A percentile compares a stretch with the other conserved stretches of the same genome.
These are phyloP conservation scores for Podaxis rugospora DNA, from an alignment of 768 basidiomycete genomes.

Conservation along the genomic window DNA sequence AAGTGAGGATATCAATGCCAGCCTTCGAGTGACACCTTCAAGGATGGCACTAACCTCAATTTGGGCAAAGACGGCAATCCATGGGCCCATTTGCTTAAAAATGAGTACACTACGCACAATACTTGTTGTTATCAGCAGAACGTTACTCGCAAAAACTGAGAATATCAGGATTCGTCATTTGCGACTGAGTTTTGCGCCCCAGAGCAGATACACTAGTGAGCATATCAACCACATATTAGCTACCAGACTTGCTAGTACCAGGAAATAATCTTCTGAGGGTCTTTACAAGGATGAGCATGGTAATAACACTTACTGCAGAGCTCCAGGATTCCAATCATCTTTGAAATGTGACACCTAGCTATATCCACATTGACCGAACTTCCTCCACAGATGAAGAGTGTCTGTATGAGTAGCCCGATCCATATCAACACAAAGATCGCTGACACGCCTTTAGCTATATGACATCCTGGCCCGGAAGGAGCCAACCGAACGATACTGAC, in stretches of 20 bases:
- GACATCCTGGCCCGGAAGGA: slow-evolving; percentile 1
- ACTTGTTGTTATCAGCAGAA: slow-evolving; percentile 16
- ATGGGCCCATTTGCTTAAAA: neutral
- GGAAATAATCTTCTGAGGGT: neutral
- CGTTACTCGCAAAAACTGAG: slow-evolving; percentile 20
- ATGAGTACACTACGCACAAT: slow-evolving; percentile 17
- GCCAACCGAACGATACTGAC: slow-evolving; percentile 14
- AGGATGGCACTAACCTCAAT: slow-evolving; percentile 16
- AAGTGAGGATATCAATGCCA: neutral
- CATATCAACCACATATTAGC: slow-evolving; percentile 21
- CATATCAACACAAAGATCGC: slow-evolving; percentile 6
- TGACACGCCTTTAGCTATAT: slow-evolving; percentile 4
- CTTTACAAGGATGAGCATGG: neutral
- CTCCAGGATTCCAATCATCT: slow-evolving; percentile 1
- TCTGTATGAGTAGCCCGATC: slow-evolving; percentile 12
- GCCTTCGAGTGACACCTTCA: neutral
- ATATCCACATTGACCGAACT: neutral
- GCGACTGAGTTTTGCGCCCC: slow-evolving; percentile 16
- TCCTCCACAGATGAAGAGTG: slow-evolving; percentile 11
- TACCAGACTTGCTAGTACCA: slow-evolving; percentile 16
- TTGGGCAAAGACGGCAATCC: slow-evolving; percentile 8
- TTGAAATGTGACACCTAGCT: slow-evolving; percentile 2
- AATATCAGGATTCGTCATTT: slow-evolving; percentile 18
- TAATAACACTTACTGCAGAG: slow-evolving; percentile 8
- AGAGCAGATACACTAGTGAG: slow-evolving; percentile 21